These are phyloP conservation scores for Mortierella hygrophila DNA, from an alignment of 192 early-diverging fungal species.

Conservation along the genomic window DNA sequence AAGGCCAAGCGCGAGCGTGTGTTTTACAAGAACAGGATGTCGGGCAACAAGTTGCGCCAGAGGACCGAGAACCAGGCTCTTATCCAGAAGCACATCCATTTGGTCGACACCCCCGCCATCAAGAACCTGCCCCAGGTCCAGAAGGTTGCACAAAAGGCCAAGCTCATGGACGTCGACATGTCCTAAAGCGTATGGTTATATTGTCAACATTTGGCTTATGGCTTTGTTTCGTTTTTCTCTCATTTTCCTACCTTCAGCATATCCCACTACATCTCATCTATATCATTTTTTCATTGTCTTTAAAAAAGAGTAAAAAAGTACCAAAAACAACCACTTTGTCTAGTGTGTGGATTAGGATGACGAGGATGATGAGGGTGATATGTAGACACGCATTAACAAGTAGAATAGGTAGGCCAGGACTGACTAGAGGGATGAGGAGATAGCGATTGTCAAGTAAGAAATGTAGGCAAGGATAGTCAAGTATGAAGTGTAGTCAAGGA, in stretches of 20 bases:
- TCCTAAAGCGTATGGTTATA: constrained; percentile 50
- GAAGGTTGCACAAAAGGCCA: constrained; percentile 66
- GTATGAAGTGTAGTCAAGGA: too few relatives aligned
- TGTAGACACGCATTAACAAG: neutral
- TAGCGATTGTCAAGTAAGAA: too few relatives aligned
- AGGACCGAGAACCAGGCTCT: constrained; percentile 79
- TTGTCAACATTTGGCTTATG: neutral
- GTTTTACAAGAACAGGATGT: constrained; percentile 93
- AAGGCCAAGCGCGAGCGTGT: constrained; percentile 92
- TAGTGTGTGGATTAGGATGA: neutral
- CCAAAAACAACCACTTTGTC: neutral
- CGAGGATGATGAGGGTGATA: neutral
- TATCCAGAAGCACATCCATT: constrained; percentile 90
- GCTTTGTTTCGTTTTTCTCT: neutral
- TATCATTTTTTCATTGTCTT: constrained; percentile 5
- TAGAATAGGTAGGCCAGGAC: too few relatives aligned
- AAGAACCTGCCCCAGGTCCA: constrained; percentile 75
- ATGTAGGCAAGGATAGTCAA: too few relatives aligned
- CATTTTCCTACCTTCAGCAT: neutral
- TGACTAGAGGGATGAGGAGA: too few relatives aligned
- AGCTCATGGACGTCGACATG: constrained; percentile 77
- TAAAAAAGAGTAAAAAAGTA: neutral
- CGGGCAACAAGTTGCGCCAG: constrained; percentile 88
- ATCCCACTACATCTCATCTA: neutral
- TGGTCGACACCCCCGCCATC: constrained; percentile 73